Percentiles rank a stretch among this genome's conserved stretches.
Evolutionary conservation across 2,329 filamentous ascomycete species (phyloP).

Genomic region (Venturiaceae sp.): DNA sequence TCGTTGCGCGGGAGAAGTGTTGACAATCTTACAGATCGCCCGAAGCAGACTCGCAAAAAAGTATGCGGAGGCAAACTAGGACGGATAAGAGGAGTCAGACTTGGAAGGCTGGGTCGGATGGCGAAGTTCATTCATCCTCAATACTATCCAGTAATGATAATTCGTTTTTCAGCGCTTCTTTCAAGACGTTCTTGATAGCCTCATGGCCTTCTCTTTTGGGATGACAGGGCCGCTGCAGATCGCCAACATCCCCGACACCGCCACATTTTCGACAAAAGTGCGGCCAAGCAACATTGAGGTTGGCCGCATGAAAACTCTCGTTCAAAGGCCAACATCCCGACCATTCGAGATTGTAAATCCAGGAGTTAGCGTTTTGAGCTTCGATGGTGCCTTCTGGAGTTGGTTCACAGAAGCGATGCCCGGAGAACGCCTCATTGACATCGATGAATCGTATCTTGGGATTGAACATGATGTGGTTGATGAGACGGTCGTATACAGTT

Average conservation of each 20-base stretch:
- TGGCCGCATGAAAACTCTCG: no score
- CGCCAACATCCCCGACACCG: not conserved
- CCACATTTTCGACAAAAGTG: conserved; percentile 4
- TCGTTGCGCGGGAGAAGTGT: not conserved
- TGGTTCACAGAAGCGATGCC: conserved; percentile 5
- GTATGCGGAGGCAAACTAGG: no score
- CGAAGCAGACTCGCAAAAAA: not conserved
- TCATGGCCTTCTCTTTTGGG: not conserved
- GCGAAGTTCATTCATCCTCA: no score
- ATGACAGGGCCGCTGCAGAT: not conserved
- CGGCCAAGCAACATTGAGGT: no score
- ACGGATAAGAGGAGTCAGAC: no score
- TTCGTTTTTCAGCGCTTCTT: not conserved
- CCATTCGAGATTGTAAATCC: conserved; percentile 3
- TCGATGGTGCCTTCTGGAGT: not conserved
- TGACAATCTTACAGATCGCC: not conserved
- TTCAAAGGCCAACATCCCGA: not conserved
- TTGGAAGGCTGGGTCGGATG: no score
- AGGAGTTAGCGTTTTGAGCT: not conserved
- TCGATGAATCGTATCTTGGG: not conserved
- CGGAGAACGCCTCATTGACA: not conserved
- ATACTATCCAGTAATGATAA: no score
- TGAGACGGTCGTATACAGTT: conserved; percentile 2
- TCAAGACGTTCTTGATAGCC: not conserved
- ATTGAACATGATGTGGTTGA: not conserved